Evolutionary conservation across 768 basidiomycete species (phyloP).

Genomic region (Agaricus sinodeliciosus): DNA sequence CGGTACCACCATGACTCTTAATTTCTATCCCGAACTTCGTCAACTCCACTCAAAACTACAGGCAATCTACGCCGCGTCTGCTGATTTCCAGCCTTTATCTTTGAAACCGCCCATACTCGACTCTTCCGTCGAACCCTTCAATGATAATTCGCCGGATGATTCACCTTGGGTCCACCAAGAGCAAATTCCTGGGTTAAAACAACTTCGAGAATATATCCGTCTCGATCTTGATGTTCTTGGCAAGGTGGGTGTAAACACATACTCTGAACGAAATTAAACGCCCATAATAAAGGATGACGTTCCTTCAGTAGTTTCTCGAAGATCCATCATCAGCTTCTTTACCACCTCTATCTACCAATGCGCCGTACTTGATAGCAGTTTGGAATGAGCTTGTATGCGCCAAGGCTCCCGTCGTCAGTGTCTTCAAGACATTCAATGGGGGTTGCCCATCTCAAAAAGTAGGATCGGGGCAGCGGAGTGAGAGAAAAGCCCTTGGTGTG

Average conservation of each 20-base stretch:
- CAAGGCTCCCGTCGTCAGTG: conserved; percentile 44
- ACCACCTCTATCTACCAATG: conserved; percentile 63
- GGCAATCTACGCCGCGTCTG: conserved; percentile 29
- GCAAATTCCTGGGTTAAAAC: conserved; percentile 38
- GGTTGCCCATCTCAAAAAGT: conserved; percentile 4
- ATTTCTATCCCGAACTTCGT: conserved; percentile 27
- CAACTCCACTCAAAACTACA: conserved; percentile 21
- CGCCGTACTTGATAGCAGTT: conserved; percentile 73
- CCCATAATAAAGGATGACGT: conserved; percentile 9
- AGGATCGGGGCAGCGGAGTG: conserved; percentile 4
- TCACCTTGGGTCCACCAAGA: conserved; percentile 37
- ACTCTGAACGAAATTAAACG: background rate
- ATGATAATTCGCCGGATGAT: conserved; percentile 29
- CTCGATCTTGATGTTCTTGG: conserved; percentile 38
- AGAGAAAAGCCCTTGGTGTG: conserved; percentile 29
- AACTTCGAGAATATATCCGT: conserved; percentile 37
- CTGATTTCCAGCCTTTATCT: conserved; percentile 31
- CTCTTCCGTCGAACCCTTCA: conserved; percentile 29
- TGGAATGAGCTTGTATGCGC: conserved; percentile 74
- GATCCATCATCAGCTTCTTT: conserved; percentile 36
- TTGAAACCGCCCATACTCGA: conserved; percentile 38
- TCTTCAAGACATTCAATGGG: conserved; percentile 49
- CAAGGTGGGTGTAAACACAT: conserved; percentile 27
- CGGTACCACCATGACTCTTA: background rate
- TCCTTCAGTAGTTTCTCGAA: conserved; percentile 56